phyloP scores from a whole-genome alignment of 257 asterid genomes.

The Penstemon barbatus region DNA sequence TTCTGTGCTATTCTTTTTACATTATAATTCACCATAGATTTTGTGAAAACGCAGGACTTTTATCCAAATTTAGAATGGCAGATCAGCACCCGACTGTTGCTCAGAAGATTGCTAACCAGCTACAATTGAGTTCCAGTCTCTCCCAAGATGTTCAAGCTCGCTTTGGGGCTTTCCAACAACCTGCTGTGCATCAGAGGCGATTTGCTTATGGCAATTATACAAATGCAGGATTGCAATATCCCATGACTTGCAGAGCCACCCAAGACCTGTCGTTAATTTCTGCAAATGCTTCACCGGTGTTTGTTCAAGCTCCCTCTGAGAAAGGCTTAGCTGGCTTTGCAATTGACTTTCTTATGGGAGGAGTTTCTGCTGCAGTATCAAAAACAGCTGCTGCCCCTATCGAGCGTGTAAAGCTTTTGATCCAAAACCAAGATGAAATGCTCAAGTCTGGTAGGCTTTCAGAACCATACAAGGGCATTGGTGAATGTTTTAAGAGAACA shows the following conservation, averaged over 20 bases:
- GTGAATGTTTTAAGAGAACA: constrained; percentile 81
- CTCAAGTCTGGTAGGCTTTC: constrained; percentile 78
- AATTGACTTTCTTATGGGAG: constrained; percentile 90
- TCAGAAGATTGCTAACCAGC: constrained; percentile 77
- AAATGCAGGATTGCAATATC: constrained; percentile 56
- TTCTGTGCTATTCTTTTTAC: not conserved
- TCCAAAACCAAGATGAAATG: constrained; percentile 94
- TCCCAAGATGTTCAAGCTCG: constrained; percentile 57
- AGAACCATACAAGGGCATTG: constrained; percentile 90
- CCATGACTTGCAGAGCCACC: constrained; percentile 47
- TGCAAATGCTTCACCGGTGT: constrained; percentile 81
- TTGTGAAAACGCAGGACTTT: constrained; percentile 27
- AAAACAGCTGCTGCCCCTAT: constrained; percentile 95
- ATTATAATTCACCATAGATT: constrained; percentile 11
- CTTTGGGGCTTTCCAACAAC: constrained; percentile 48
- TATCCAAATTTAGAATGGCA: constrained; percentile 43
- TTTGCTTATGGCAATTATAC: constrained; percentile 64
- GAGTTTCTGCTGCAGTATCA: constrained; percentile 94
- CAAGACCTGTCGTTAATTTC: constrained; percentile 61
- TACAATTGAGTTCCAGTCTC: constrained; percentile 60
- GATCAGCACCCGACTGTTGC: constrained; percentile 60
- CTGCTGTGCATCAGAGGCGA: constrained; percentile 53
- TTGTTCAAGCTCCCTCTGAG: constrained; percentile 86
- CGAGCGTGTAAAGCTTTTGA: constrained; percentile 91
- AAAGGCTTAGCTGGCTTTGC: constrained; percentile 74